Evolutionary conservation across 2,329 filamentous ascomycete species (phyloP), one percentile per base, ranked within the genome.

Genomic region (Ceratocystis eucalypticola): DNA sequence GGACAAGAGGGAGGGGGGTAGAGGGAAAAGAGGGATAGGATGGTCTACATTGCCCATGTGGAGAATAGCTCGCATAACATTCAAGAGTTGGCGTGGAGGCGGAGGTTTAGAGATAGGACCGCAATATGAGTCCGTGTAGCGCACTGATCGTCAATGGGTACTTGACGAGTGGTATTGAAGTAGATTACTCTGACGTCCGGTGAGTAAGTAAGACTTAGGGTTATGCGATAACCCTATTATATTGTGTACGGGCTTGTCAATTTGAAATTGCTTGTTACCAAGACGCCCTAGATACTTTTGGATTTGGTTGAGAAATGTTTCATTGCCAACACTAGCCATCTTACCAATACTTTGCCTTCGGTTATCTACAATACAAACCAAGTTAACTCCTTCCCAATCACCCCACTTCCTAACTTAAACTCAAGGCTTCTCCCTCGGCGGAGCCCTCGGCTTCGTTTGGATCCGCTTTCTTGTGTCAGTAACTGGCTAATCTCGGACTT

Each of bases 131-230:
- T 17, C 25, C 17, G 28, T 37, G 6, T 30, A 59, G 25, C 22
- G 55, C 55, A 59, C 15, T 37, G 55, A 37, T 59, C 55, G 22
- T 7, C 12, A 25, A n/a, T 37, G 15, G 55, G 55, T 4, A 4
- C 22, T 8, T n/a, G 22, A 10, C 5, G 22, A 53, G 5, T 25
- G 22, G 20, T 12, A 12, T 15, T 53, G 20, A 28, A 53, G 6
- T 53, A 28, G 48, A 59, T 59, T 37, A 59, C 55, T 59, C 55
- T 59, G 28, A 59, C 55, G 55, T 59, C 55, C 15, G n/a, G n/a
- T 59, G 17, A 59, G 3, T 4, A 37, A 8, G 30, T n/a, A 59
- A 10, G 6, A 33, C 25, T n/a, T 15, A 59, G 55, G 28, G 55
- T 33, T 8, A 3, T 15, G 10, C 0, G 3, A 4, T n/a, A 59